Evolutionary conservation across 1,139 yeast species (phyloP).

Genomic region (Saccharomycopsis phalli): DNA sequence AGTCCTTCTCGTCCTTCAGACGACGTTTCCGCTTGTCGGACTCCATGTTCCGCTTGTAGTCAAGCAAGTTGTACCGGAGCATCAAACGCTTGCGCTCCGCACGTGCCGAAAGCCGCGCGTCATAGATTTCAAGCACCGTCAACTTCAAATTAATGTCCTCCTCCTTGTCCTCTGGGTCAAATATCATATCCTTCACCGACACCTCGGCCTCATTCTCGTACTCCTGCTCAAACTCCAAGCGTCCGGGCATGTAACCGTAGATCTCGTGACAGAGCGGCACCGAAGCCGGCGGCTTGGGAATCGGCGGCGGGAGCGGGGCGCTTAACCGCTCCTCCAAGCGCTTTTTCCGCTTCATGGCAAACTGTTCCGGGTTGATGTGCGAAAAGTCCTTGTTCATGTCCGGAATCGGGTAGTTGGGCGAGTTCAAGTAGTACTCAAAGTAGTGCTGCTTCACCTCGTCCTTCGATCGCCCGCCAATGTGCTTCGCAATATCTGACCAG

Average conservation of each 20-base stretch:
- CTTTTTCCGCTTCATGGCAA: slow-evolving; percentile 57
- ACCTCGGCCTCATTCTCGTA: slow-evolving; percentile 95
- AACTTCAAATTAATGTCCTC: slow-evolving; percentile 84
- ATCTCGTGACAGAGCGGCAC: slow-evolving; percentile 95
- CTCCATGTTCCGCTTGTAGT: slow-evolving; percentile 61
- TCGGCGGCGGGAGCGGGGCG: slow-evolving; percentile 65
- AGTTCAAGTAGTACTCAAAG: slow-evolving; percentile 56
- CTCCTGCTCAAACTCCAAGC: slow-evolving; percentile 92
- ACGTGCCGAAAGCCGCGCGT: slow-evolving; percentile 78
- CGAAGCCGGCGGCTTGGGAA: slow-evolving; percentile 80
- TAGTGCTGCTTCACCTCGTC: slow-evolving; percentile 90
- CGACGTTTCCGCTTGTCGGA: slow-evolving; percentile 69
- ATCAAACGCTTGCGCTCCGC: slow-evolving; percentile 86
- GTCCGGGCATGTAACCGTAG: slow-evolving; percentile 98
- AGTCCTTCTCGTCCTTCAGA: slow-evolving; percentile 82
- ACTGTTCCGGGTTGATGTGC: slow-evolving; percentile 55
- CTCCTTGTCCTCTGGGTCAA: slow-evolving; percentile 86
- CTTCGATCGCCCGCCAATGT: slow-evolving; percentile 83
- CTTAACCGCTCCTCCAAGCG: slow-evolving; percentile 66
- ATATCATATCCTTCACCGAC: slow-evolving; percentile 88
- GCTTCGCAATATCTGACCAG: slow-evolving; percentile 96
- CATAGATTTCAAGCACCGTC: slow-evolving; percentile 80
- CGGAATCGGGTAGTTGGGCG: slow-evolving; percentile 71
- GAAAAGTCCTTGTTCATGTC: slow-evolving; percentile 65
- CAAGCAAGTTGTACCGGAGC: slow-evolving; percentile 68